Conservation (phyloP, 768 basidiomycete genomes). For the Pulveroboletus sp. region DNA sequence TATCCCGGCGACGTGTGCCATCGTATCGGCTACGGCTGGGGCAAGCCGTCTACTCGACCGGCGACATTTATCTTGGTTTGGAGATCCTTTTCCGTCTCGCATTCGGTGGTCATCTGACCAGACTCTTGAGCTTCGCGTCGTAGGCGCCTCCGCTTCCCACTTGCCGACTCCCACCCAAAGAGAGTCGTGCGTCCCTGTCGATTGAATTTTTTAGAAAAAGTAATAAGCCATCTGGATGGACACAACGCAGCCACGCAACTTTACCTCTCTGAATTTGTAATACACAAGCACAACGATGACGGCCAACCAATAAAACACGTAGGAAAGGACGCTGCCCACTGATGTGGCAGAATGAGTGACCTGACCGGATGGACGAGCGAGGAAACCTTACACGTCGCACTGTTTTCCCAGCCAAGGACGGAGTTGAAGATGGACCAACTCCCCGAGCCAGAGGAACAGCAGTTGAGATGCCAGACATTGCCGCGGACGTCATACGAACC, state of each 20-base stretch:
- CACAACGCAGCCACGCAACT: not conserved
- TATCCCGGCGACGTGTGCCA: too few relatives aligned
- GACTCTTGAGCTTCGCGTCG: slow-evolving; percentile 20
- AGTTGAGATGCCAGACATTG: slow-evolving; percentile 85
- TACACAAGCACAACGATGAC: slow-evolving; percentile 64
- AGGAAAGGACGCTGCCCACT: slow-evolving; percentile 79
- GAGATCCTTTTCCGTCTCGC: not conserved
- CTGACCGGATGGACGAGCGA: not conserved
- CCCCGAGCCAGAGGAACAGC: slow-evolving; percentile 61
- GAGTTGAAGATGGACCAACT: slow-evolving; percentile 84
- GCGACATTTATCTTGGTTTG: not conserved
- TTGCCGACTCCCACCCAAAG: slow-evolving; percentile 53
- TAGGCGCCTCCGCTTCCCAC: slow-evolving; percentile 35
- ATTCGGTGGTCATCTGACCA: not conserved
- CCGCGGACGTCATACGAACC: slow-evolving; percentile 79
- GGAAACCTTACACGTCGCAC: slow-evolving; percentile 51
- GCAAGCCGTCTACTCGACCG: not conserved
- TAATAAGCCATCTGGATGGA: not conserved
- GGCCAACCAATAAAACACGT: slow-evolving; percentile 90
- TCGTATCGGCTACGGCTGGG: not conserved
- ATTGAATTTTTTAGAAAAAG: too few relatives aligned
- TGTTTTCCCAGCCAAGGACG: slow-evolving; percentile 87
- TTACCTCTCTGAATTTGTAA: slow-evolving; percentile 62
- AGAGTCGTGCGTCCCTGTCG: slow-evolving; percentile 60
- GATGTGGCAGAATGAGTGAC: not conserved